phyloP scores from a whole-genome alignment of 75 land plant species.

The Picea sitchensis region DNA sequence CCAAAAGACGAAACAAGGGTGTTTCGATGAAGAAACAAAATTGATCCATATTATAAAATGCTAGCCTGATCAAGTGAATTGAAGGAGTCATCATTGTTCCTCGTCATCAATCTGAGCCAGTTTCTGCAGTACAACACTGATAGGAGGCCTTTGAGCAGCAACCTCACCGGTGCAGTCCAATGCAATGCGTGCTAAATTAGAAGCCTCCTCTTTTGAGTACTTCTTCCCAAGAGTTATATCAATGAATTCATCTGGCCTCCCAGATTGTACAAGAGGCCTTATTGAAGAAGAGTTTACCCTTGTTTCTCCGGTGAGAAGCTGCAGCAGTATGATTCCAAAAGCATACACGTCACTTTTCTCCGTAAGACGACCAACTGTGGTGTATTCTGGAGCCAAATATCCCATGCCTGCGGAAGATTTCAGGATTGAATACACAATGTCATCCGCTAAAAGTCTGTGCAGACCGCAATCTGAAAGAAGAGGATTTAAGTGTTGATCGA shows the following conservation, averaged over 20 bases:
- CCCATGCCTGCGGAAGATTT: conserved; percentile 82
- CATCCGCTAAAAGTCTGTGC: conserved; percentile 73
- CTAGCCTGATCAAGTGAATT: no score
- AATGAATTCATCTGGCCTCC: conserved; percentile 46
- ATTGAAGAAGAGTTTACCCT: conserved; percentile 22
- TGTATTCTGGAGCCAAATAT: conserved; percentile 86
- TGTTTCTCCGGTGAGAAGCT: conserved; percentile 63
- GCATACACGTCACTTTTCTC: conserved; percentile 86
- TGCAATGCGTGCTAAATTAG: conserved; percentile 57
- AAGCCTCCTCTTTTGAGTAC: conserved; percentile 54
- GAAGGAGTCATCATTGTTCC: no score
- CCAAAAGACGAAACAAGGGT: no score
- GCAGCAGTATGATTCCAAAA: conserved; percentile 74
- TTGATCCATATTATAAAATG: no score
- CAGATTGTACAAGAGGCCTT: conserved; percentile 34
- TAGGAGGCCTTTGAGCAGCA: conserved; percentile 60
- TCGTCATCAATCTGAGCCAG: conserved; percentile 13
- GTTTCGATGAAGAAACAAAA: no score
- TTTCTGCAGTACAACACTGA: conserved; percentile 50
- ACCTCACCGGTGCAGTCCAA: conserved; percentile 56
- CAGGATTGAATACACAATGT: conserved; percentile 69
- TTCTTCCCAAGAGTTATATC: conserved; percentile 55
- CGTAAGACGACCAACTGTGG: conserved; percentile 51
- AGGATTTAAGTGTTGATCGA: conserved; percentile 62
- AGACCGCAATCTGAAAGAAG: conserved; percentile 66